phyloP scores from a whole-genome alignment of 2,329 filamentous ascomycete genomes.

The Fusarium sp. region DNA sequence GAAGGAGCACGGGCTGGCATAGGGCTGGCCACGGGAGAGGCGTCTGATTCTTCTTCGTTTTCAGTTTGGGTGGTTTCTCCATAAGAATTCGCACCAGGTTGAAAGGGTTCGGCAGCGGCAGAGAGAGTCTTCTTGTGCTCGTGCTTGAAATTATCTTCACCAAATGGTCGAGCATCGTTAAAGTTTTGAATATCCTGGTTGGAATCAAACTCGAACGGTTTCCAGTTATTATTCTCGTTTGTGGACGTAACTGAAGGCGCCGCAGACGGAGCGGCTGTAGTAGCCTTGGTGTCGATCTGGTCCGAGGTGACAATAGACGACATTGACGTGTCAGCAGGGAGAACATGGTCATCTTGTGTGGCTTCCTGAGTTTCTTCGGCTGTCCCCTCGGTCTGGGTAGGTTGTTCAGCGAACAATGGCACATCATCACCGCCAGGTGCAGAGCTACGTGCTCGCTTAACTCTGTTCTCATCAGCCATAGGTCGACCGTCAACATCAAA shows the following conservation, averaged over 20 bases:
- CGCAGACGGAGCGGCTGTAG: slow-evolving; percentile 62
- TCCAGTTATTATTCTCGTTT: slow-evolving; percentile 57
- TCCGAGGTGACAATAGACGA: slow-evolving; percentile 65
- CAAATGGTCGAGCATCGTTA: slow-evolving; percentile 61
- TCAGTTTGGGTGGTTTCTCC: slow-evolving; percentile 37
- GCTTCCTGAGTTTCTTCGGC: slow-evolving; percentile 22
- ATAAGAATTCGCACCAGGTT: slow-evolving; percentile 53
- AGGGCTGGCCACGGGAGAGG: slow-evolving; percentile 34
- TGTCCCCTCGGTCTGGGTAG: slow-evolving; percentile 32
- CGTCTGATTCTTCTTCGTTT: slow-evolving; percentile 35
- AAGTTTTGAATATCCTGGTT: slow-evolving; percentile 60
- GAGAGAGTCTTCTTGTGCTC: slow-evolving; percentile 65
- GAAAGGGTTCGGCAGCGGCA: slow-evolving; percentile 76
- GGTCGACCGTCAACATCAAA: slow-evolving; percentile 63
- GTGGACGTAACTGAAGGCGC: slow-evolving; percentile 64
- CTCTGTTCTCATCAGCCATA: slow-evolving; percentile 70
- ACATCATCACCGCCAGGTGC: slow-evolving; percentile 77
- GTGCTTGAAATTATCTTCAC: slow-evolving; percentile 55
- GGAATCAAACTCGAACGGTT: slow-evolving; percentile 69
- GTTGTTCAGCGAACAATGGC: slow-evolving; percentile 75
- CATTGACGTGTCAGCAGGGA: slow-evolving; percentile 60
- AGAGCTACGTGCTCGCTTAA: slow-evolving; percentile 77
- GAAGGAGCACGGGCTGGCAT: slow-evolving; percentile 31
- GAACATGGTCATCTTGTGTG: slow-evolving; percentile 50
- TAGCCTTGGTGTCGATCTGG: slow-evolving; percentile 62